Conservation (phyloP, 2,329 filamentous ascomycete species). For the Coccinonectria pachysandricola region DNA sequence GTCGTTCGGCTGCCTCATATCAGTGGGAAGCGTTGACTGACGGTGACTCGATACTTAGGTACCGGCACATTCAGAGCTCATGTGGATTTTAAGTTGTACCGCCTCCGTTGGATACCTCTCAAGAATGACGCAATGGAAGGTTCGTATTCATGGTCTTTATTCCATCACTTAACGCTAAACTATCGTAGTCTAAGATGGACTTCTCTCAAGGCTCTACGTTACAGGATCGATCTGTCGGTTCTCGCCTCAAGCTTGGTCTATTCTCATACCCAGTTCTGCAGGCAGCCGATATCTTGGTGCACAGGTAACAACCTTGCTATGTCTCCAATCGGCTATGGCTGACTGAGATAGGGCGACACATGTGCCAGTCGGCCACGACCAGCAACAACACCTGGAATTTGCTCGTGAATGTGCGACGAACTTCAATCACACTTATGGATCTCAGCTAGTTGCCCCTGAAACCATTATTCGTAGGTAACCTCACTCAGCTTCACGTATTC, state of each 20-base stretch:
- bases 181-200: slow-evolving; percentile 58
- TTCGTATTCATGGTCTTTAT: slow-evolving; percentile 19
- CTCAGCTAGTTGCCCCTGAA: slow-evolving; percentile 54
- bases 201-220: slow-evolving; percentile 47
- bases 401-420: slow-evolving; percentile 73
- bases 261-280: slow-evolving; percentile 96
- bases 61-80: slow-evolving; percentile 73
- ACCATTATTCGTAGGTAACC: slow-evolving; percentile 56
- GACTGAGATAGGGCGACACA: slow-evolving; percentile 59
- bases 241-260: slow-evolving; percentile 68
- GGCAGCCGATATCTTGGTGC: slow-evolving; percentile 86
- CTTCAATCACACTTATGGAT: slow-evolving; percentile 69
- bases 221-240: slow-evolving; percentile 48
- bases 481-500: too few species aligned
- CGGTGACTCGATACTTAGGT: too few species aligned
- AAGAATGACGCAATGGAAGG: slow-evolving; percentile 99
- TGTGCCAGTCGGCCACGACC: slow-evolving; percentile 94
- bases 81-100: slow-evolving; percentile 93
- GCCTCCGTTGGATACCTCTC: slow-evolving; percentile 89
- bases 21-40: too few species aligned
- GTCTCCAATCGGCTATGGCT: slow-evolving; percentile 1
- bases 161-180: too few species aligned
- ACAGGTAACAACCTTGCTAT: slow-evolving; percentile 41
- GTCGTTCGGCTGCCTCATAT: too few species aligned
- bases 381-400: slow-evolving; percentile 89